These are phyloP conservation scores for Collybia nuda DNA, from an alignment of 768 basidiomycete genomes.

Conservation along the genomic window DNA sequence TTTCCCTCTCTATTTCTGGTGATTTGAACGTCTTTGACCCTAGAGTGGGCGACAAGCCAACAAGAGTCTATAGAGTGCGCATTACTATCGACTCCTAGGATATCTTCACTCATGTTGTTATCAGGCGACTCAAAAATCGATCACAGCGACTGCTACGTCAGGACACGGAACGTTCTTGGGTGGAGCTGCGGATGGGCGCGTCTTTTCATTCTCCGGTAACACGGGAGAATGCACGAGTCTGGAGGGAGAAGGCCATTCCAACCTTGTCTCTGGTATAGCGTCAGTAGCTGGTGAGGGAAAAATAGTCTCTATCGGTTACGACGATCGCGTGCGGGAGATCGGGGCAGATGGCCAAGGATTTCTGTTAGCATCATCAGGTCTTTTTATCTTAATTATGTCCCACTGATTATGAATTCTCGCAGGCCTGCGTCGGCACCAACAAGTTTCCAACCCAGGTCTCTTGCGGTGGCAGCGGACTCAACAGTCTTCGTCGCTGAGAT, in stretches of 20 bases:
- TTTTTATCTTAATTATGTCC: not conserved
- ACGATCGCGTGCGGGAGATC: constrained; percentile 77
- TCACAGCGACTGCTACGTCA: constrained; percentile 59
- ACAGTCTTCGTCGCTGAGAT: constrained; percentile 67
- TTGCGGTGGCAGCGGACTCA: constrained; percentile 58
- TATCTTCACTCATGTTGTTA: not conserved
- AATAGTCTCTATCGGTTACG: constrained; percentile 75
- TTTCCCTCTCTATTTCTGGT: constrained; percentile 83
- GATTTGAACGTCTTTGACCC: constrained; percentile 82
- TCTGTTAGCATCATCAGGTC: constrained; percentile 38
- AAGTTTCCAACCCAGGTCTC: constrained; percentile 63
- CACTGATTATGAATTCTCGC: not conserved
- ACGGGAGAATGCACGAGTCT: constrained; percentile 46
- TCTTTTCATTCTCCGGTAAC: constrained; percentile 58
- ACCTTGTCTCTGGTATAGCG: constrained; percentile 64
- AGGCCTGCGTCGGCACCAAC: constrained; percentile 57
- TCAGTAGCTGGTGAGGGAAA: constrained; percentile 42
- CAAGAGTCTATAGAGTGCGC: constrained; percentile 61
- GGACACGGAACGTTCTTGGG: constrained; percentile 68
- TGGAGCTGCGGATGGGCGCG: constrained; percentile 79
- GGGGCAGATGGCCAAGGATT: constrained; percentile 41
- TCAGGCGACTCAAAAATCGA: constrained; percentile 79
- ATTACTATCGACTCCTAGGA: not conserved
- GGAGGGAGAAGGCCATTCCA: constrained; percentile 69
- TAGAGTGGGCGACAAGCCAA: constrained; percentile 58